Percentiles rank a stretch among this genome's conserved stretches.
These are phyloP conservation scores for Teratosphaeria epicoccoides DNA, from an alignment of 2,329 filamentous ascomycete genomes.

Conservation along the genomic window DNA sequence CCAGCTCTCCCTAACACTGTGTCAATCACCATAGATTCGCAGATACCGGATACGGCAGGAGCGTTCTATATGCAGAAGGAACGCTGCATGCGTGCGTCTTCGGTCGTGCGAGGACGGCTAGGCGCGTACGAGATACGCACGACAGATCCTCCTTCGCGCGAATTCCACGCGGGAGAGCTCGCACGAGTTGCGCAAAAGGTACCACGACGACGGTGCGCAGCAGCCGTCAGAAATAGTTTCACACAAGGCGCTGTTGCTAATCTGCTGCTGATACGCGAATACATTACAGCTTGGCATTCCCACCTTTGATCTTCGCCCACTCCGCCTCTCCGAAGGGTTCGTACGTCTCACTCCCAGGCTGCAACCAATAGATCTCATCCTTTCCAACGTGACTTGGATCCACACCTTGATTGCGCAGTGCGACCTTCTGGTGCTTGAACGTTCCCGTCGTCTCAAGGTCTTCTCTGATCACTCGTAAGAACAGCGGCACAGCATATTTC, in stretches of 20 bases:
- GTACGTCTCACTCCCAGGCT: slow-evolving; percentile 48
- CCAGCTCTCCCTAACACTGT: too few relatives aligned
- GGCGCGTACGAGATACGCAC: neutral
- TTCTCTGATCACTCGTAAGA: slow-evolving; percentile 56
- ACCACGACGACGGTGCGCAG: too few relatives aligned
- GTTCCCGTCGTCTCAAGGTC: slow-evolving; percentile 64
- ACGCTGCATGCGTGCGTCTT: too few relatives aligned
- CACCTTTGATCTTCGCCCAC: slow-evolving; percentile 57
- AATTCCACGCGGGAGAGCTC: too few relatives aligned
- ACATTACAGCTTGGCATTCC: slow-evolving; percentile 58
- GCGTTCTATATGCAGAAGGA: too few relatives aligned
- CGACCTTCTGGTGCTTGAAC: slow-evolving; percentile 78
- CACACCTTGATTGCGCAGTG: slow-evolving; percentile 61
- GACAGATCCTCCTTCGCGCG: too few relatives aligned
- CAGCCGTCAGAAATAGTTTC: too few relatives aligned
- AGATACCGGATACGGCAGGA: too few relatives aligned
- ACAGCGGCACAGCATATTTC: slow-evolving; percentile 65
- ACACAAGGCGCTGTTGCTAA: too few relatives aligned
- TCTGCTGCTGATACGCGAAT: neutral
- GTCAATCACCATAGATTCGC: too few relatives aligned
- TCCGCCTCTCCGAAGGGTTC: slow-evolving; percentile 55
- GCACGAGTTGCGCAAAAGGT: too few relatives aligned
- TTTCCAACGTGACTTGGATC: slow-evolving; percentile 46
- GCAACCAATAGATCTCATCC: slow-evolving; percentile 56
- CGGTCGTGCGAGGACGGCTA: neutral